These are phyloP conservation scores for Cladorrhinum sp. DNA, from an alignment of 2,329 filamentous ascomycete species.

Conservation along the genomic window DNA sequence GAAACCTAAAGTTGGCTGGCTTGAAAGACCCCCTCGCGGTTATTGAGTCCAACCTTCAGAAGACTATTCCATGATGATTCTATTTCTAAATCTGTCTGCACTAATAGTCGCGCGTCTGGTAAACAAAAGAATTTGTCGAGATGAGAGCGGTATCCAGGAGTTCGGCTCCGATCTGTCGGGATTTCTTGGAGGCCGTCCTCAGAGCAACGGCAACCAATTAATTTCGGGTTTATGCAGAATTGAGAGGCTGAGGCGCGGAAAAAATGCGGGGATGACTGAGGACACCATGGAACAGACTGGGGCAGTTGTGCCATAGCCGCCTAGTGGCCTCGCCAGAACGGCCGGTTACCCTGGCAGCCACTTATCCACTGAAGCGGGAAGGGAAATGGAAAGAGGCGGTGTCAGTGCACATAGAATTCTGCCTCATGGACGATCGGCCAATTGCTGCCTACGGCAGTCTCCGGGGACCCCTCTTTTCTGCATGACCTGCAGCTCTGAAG, in stretches of 20 bases:
- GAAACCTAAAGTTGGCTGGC: not conserved
- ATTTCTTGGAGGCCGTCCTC: not conserved
- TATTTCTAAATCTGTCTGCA: not conserved
- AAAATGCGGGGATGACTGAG: not conserved
- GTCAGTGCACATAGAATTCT: slow-evolving; percentile 16
- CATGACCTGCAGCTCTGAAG: slow-evolving; percentile 2
- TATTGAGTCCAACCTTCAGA: too few relatives aligned
- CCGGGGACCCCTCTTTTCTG: slow-evolving; percentile 11
- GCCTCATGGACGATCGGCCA: slow-evolving; percentile 17
- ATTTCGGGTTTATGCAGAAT: not conserved
- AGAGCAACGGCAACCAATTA: not conserved
- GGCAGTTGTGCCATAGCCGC: slow-evolving; percentile 18
- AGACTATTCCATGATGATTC: not conserved
- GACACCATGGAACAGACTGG: not conserved
- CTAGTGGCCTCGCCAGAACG: slow-evolving; percentile 17
- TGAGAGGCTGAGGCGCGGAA: not conserved
- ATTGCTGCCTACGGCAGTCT: slow-evolving; percentile 16
- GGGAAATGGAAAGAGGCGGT: not conserved
- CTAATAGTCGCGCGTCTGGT: not conserved
- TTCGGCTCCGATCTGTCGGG: not conserved
- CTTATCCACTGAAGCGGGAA: not conserved
- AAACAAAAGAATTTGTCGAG: not conserved
- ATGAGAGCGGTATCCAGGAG: not conserved
- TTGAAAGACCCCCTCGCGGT: not conserved
- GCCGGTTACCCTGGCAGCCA: not conserved